Evolutionary conservation across 441 rosid species (phyloP).

Genomic region (Gossypium schwendimanii): DNA sequence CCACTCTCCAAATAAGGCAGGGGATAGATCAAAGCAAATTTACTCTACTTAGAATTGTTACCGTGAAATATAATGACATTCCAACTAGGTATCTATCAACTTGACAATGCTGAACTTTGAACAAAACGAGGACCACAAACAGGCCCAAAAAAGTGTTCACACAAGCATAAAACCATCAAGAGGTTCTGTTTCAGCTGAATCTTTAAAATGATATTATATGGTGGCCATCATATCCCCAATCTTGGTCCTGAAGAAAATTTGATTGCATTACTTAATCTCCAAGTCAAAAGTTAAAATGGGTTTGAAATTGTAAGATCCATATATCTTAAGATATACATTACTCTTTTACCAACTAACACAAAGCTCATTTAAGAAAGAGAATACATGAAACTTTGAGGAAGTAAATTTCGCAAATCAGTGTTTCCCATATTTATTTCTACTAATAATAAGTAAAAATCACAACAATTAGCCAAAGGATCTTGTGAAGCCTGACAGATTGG

Average conservation of each 20-base stretch:
- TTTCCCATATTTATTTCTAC: not conserved
- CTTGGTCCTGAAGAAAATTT: not conserved
- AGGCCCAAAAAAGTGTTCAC: not conserved
- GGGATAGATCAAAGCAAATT: not conserved
- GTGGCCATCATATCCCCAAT: not conserved
- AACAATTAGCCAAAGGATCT: not conserved
- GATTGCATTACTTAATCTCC: not conserved
- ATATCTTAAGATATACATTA: not conserved
- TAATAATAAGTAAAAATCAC: not conserved
- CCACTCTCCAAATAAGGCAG: not conserved
- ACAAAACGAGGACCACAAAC: not conserved
- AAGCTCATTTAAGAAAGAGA: not conserved
- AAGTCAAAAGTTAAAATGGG: not conserved
- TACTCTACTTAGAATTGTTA: not conserved
- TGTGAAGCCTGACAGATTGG: not conserved
- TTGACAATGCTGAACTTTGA: not conserved
- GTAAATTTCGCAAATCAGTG: not conserved
- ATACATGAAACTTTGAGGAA: not conserved
- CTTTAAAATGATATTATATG: not conserved
- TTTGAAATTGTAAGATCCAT: not conserved
- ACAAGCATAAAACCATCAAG: not conserved
- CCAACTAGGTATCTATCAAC: not conserved
- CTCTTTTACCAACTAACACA: not conserved
- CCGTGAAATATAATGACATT: not conserved
- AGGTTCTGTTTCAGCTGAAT: not conserved